phyloP scores from a whole-genome alignment of 2,329 filamentous ascomycete species.

The Phialemonium atrogriseum region DNA sequence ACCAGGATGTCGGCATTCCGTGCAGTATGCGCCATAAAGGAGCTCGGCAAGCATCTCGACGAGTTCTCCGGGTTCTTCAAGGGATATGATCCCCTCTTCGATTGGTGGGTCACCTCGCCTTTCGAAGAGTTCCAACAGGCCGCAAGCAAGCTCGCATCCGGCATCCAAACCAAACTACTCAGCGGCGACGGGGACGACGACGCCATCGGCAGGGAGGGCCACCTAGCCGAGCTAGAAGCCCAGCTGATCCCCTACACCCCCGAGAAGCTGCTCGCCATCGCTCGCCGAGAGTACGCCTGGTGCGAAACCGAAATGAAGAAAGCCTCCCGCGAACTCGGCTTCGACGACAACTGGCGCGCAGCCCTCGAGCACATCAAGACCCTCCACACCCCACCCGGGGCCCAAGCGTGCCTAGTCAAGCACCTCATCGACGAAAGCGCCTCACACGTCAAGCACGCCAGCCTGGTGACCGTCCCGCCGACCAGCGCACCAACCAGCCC shows the following conservation, averaged over 20 bases:
- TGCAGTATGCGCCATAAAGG: slow-evolving; percentile 31
- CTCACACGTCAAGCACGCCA: slow-evolving; percentile 41
- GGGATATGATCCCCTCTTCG: slow-evolving; percentile 47
- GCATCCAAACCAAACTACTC: too few species aligned
- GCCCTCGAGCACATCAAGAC: slow-evolving; percentile 50
- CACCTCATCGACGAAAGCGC: slow-evolving; percentile 42
- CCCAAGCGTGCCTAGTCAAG: slow-evolving; percentile 43
- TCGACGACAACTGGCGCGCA: slow-evolving; percentile 37
- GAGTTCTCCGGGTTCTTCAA: slow-evolving; percentile 44
- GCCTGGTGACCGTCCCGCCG: slow-evolving; percentile 46
- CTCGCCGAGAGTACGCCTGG: slow-evolving; percentile 43
- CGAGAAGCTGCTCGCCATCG: slow-evolving; percentile 45
- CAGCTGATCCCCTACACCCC: slow-evolving; percentile 53
- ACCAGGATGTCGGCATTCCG: slow-evolving; percentile 36
- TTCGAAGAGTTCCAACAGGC: slow-evolving; percentile 29
- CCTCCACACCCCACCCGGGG: slow-evolving; percentile 42
- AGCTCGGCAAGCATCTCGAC: slow-evolving; percentile 30
- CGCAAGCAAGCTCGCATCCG: slow-evolving; percentile 37
- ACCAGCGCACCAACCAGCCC: slow-evolving; percentile 46
- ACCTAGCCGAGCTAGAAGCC: slow-evolving; percentile 42
- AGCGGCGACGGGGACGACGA: slow-evolving; percentile 49
- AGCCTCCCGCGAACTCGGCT: slow-evolving; percentile 39
- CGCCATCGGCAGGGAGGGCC: slow-evolving; percentile 42
- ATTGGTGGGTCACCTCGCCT: slow-evolving; percentile 45
- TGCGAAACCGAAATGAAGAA: slow-evolving; percentile 46